Base-by-base conservation (phyloP, 306 rosid genomes). In the Casuarina cunninghamiana region DNA sequence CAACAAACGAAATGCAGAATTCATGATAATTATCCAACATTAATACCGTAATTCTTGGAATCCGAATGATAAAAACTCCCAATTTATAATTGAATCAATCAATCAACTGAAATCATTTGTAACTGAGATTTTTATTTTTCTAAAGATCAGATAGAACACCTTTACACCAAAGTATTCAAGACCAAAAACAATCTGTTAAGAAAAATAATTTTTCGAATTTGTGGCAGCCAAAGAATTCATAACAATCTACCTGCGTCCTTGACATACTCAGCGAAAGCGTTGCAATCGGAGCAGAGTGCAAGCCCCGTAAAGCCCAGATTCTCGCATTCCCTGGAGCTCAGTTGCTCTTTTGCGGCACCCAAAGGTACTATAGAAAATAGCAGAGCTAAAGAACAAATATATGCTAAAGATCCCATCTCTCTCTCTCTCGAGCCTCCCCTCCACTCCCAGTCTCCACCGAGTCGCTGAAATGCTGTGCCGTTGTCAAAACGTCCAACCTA, bases 251-350 rank as follows among this genome's bases (percentile, higher is more conserved):
- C 97, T 86, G 86, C 89, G 85, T 95, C 98, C 71, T 95, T 95
- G 84, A 92, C 93, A n/a, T 92, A 95, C 74, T 95, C 97, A 50
- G 93, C 89, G 50, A 95, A 82, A 73, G 93, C 87, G 71, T 89
- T 81, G 79, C 98, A 95, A 78, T 91, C 97, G 10, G 98, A 92
- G 85, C 98, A 95, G 69, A 92, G 71, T 69, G 97, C 97, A 63
- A 95, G 95, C 26, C 97, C 97, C 5, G 93, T 80, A 80, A 90
- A 94, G 46, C 98, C 97, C n/a, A 94, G 93, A 78, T 89, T 79
- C 81, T 94, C 98, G 77, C 97, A 94, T 83, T 94, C 93, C 78
- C 93, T 87, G 8, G 93, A 82, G 80, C 94, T 89, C 71, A 90
- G 82, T 72, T 87, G 90, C 74, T 88, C 95, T 81, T 80, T 35